A percentile compares a stretch with the other conserved stretches of the same genome.
Evolutionary conservation across 805 yeast species (phyloP).

Genomic region (Middelhovenomyces tepae): DNA sequence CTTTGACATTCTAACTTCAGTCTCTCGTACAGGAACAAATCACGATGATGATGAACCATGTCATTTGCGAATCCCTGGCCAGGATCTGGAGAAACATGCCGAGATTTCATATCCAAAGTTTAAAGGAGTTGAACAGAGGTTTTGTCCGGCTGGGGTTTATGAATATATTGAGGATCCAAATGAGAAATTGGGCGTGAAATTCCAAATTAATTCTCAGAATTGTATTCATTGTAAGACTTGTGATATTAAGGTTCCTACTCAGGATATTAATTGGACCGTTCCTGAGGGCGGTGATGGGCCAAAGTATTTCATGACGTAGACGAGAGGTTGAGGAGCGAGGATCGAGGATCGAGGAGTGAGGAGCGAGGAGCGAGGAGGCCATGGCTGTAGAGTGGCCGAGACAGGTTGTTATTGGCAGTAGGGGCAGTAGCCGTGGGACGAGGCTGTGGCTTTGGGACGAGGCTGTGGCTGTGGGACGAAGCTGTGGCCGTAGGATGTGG

Average conservation of each 20-base stretch:
- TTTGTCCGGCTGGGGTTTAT: conserved; percentile 98
- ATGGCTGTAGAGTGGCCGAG: too few species aligned
- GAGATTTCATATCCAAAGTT: conserved; percentile 59
- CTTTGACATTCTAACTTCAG: conserved; percentile 89
- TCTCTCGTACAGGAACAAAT: conserved; percentile 90
- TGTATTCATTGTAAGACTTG: conserved; percentile 98
- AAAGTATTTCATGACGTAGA: conserved; percentile 73
- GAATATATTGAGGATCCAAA: conserved; percentile 69
- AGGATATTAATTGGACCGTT: conserved; percentile 92
- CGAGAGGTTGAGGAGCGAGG: too few species aligned
- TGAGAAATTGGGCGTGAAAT: conserved; percentile 54
- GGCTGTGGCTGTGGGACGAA: too few species aligned
- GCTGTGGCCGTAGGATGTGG: too few species aligned
- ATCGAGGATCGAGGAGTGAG: too few species aligned
- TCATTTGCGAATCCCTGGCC: conserved; percentile 54
- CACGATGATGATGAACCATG: conserved; percentile 92
- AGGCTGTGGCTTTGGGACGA: too few species aligned
- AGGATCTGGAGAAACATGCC: conserved; percentile 49
- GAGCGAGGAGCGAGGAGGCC: too few species aligned
- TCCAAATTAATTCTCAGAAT: conserved; percentile 92
- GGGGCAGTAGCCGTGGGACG: too few species aligned
- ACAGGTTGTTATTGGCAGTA: too few species aligned
- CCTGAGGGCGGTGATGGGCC: conserved; percentile 99
- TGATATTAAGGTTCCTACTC: conserved; percentile 92
- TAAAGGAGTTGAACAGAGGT: conserved; percentile 82